These are phyloP conservation scores for Cymbidium sinense DNA, from an alignment of 106 monocot species.

Conservation along the genomic window DNA sequence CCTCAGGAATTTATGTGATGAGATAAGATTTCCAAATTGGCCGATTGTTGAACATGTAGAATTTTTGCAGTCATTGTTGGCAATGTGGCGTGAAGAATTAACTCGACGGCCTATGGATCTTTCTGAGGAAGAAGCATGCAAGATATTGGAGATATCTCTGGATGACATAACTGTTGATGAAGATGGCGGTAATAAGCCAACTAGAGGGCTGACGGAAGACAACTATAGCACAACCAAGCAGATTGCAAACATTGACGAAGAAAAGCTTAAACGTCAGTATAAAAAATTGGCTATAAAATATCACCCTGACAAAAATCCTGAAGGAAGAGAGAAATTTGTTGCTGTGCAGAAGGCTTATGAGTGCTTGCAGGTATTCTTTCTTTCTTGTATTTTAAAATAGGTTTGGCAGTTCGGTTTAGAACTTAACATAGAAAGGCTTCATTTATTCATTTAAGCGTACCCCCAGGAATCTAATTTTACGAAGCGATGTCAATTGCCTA, in stretches of 20 bases:
- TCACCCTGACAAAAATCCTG: constrained; percentile 99
- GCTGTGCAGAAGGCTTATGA: constrained; percentile 99
- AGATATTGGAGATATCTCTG: constrained; percentile 80
- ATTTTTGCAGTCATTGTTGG: constrained; percentile 88
- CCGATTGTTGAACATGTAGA: constrained; percentile 99
- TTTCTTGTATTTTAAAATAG: neutral
- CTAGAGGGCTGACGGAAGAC: constrained; percentile 20
- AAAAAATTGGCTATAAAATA: constrained; percentile 89
- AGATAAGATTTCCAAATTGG: constrained; percentile 96
- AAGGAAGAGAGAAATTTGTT: constrained; percentile 98
- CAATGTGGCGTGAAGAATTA: constrained; percentile 99
- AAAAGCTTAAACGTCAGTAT: constrained; percentile 97
- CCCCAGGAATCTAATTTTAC: too few species aligned
- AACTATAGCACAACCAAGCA: constrained; percentile 25
- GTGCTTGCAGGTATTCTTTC: constrained; percentile 70
- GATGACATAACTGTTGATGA: constrained; percentile 67
- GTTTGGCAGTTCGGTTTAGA: neutral
- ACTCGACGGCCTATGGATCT: constrained; percentile 93
- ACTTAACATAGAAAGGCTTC: too few species aligned
- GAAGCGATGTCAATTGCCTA: too few species aligned
- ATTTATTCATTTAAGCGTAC: too few species aligned
- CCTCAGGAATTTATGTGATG: constrained; percentile 93
- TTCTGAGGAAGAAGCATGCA: constrained; percentile 96
- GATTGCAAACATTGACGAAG: constrained; percentile 80
- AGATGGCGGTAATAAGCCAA: constrained; percentile 19